Conservation (phyloP, 257 asterid species). For the Nicotiana paniculata region DNA sequence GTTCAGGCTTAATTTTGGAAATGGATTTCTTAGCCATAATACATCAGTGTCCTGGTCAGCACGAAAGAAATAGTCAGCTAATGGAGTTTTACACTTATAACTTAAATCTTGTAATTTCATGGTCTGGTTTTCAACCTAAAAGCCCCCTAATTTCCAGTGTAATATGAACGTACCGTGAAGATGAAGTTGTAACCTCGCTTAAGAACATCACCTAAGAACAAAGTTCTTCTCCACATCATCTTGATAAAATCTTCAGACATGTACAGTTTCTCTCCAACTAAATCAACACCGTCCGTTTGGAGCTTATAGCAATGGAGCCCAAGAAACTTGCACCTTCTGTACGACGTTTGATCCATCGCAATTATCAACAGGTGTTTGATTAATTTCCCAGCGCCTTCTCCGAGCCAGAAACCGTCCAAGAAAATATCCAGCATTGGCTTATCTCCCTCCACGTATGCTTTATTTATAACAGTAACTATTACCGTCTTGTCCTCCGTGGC, state of each 20-base stretch:
- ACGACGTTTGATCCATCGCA: slow-evolving; percentile 50
- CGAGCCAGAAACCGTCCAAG: slow-evolving; percentile 69
- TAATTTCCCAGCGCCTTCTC: slow-evolving; percentile 40
- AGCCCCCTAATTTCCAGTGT: no score
- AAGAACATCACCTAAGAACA: slow-evolving; percentile 20
- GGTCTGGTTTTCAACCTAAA: no score
- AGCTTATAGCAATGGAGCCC: slow-evolving; percentile 52
- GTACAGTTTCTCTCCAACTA: slow-evolving; percentile 19
- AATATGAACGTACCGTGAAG: slow-evolving; percentile 18
- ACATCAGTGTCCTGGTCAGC: slow-evolving; percentile 26
- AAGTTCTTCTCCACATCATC: slow-evolving; percentile 29
- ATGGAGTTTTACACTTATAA: no score
- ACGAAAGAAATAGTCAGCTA: background rate
- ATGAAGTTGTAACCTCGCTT: slow-evolving; percentile 27
- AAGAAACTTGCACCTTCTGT: slow-evolving; percentile 43
- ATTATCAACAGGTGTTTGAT: slow-evolving; percentile 48
- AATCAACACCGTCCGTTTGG: slow-evolving; percentile 25
- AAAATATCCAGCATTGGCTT: slow-evolving; percentile 68
- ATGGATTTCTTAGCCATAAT: slow-evolving; percentile 21
- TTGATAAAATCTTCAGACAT: slow-evolving; percentile 26
- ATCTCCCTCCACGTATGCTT: slow-evolving; percentile 49
- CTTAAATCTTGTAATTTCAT: no score
- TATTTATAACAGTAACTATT: slow-evolving; percentile 50
- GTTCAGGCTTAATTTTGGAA: slow-evolving; percentile 14
- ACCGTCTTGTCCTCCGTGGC: slow-evolving; percentile 40